phyloP scores from a whole-genome alignment of 1,284 basidiomycete species.

The Irpex sp. region DNA sequence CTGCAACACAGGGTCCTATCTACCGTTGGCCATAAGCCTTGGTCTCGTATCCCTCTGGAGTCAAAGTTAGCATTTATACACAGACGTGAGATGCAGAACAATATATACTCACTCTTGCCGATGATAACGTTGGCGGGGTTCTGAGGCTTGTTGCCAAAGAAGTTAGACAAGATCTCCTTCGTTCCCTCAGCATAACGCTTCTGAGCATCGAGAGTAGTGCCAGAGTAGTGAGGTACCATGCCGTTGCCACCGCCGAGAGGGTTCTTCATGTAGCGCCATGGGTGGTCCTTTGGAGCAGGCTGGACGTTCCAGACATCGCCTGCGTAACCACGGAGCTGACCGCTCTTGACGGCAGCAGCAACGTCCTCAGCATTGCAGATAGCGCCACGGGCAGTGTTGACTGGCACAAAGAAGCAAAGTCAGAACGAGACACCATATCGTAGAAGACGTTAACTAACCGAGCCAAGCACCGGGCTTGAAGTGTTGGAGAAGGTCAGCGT shows the following conservation, averaged over 20 bases:
- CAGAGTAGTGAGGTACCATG: slow-evolving; percentile 83
- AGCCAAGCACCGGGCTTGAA: slow-evolving; percentile 93
- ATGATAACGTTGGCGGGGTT: slow-evolving; percentile 83
- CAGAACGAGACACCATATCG: not conserved
- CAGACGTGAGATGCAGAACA: not conserved
- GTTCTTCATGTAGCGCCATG: slow-evolving; percentile 85
- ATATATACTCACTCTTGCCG: slow-evolving; percentile 45
- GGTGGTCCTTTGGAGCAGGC: slow-evolving; percentile 82
- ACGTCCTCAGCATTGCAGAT: slow-evolving; percentile 87
- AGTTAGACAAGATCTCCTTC: slow-evolving; percentile 79
- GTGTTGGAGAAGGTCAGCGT: slow-evolving; percentile 80
- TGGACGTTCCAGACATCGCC: slow-evolving; percentile 80
- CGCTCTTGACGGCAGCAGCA: slow-evolving; percentile 73
- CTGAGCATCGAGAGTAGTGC: slow-evolving; percentile 92
- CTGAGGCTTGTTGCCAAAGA: slow-evolving; percentile 66
- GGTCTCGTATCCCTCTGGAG: slow-evolving; percentile 17
- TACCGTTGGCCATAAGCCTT: slow-evolving; percentile 18
- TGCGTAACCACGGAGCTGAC: slow-evolving; percentile 71
- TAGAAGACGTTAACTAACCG: slow-evolving; percentile 3
- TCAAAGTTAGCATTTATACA: not conserved
- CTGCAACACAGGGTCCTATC: not conserved
- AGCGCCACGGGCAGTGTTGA: slow-evolving; percentile 94
- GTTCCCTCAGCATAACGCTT: slow-evolving; percentile 83
- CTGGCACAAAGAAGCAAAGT: slow-evolving; percentile 18
- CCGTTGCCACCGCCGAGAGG: slow-evolving; percentile 77